These are phyloP conservation scores for Phanerodontia chrysosporium DNA, from an alignment of 768 basidiomycete species.

Conservation along the genomic window DNA sequence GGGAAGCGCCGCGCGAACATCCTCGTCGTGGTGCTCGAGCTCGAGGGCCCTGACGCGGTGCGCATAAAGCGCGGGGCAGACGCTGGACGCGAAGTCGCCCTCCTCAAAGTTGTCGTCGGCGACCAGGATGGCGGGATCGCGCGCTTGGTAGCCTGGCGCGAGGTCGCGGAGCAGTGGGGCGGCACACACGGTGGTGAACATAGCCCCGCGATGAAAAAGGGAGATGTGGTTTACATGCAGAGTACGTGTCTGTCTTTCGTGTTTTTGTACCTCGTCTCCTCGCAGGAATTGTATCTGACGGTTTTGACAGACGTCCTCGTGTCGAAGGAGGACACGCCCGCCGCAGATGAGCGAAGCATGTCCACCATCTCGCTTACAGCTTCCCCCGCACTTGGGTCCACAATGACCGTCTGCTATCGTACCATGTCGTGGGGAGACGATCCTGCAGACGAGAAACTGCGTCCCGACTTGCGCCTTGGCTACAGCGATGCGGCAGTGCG, in stretches of 20 bases:
- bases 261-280: slow-evolving; percentile 4
- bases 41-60: slow-evolving; percentile 72
- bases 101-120: slow-evolving; percentile 69
- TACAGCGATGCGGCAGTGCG: slow-evolving; percentile 64
- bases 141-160: slow-evolving; percentile 77
- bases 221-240: slow-evolving; percentile 68
- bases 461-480: slow-evolving; percentile 72
- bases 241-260: slow-evolving; percentile 55
- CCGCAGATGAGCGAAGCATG: slow-evolving; percentile 12
- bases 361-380: slow-evolving; percentile 54
- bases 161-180: slow-evolving; percentile 72
- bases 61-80: slow-evolving; percentile 64
- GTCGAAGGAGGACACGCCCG: slow-evolving; percentile 12
- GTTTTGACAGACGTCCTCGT: neutral
- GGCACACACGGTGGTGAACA: slow-evolving; percentile 33
- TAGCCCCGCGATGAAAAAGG: slow-evolving; percentile 46
- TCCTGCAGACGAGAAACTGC: slow-evolving; percentile 51
- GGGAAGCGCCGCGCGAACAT: slow-evolving; percentile 46
- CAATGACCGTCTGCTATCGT: slow-evolving; percentile 69
- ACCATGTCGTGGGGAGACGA: slow-evolving; percentile 57
- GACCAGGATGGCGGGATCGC: slow-evolving; percentile 67
- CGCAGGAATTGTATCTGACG: neutral
- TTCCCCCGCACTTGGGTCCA: slow-evolving; percentile 62
- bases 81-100: slow-evolving; percentile 62
- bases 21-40: slow-evolving; percentile 66